phyloP scores from a whole-genome alignment of 2,329 filamentous ascomycete genomes.

The Hymenoscyphus albidus region DNA sequence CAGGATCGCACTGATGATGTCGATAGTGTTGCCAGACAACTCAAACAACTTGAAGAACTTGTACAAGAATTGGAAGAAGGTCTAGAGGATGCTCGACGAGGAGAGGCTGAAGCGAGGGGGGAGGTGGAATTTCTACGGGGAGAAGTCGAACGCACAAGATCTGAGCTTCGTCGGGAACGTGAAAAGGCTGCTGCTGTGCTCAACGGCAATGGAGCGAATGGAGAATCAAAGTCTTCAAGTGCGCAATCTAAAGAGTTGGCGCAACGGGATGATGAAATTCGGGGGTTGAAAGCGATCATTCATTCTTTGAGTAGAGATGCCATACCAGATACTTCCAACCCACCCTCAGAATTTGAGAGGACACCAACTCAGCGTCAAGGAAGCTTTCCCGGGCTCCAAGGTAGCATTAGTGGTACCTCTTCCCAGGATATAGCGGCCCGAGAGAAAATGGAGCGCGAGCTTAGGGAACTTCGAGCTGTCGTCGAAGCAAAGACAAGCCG shows the following conservation, averaged over 20 bases:
- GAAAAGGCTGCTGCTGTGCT: conserved; percentile 69
- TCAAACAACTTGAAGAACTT: conserved; percentile 93
- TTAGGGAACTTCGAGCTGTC: conserved; percentile 70
- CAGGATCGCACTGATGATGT: conserved; percentile 85
- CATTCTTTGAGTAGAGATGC: conserved; percentile 85
- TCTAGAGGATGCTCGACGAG: conserved; percentile 86
- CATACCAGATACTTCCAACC: conserved; percentile 29
- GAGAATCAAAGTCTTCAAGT: conserved; percentile 43
- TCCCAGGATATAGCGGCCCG: conserved; percentile 54
- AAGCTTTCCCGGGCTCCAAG: conserved; percentile 23
- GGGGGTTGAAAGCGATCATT: conserved; percentile 95
- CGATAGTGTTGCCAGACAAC: conserved; percentile 81
- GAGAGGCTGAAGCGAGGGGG: conserved; percentile 90
- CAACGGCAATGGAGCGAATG: conserved; percentile 44
- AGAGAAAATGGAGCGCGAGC: conserved; percentile 74
- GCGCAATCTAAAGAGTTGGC: conserved; percentile 68
- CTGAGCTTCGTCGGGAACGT: conserved; percentile 81
- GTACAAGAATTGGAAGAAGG: conserved; percentile 97
- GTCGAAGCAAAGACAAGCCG: conserved; percentile 68
- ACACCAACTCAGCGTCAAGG: conserved; percentile 31
- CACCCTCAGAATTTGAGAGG: conserved; percentile 28
- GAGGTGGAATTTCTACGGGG: conserved; percentile 95
- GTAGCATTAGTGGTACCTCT: conserved; percentile 48
- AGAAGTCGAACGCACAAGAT: conserved; percentile 86
- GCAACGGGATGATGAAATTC: conserved; percentile 95